Evolutionary conservation across 2,329 filamentous ascomycete species (phyloP), one percentile per base, ranked within the genome.

Genomic region (Diaporthe velutina): DNA sequence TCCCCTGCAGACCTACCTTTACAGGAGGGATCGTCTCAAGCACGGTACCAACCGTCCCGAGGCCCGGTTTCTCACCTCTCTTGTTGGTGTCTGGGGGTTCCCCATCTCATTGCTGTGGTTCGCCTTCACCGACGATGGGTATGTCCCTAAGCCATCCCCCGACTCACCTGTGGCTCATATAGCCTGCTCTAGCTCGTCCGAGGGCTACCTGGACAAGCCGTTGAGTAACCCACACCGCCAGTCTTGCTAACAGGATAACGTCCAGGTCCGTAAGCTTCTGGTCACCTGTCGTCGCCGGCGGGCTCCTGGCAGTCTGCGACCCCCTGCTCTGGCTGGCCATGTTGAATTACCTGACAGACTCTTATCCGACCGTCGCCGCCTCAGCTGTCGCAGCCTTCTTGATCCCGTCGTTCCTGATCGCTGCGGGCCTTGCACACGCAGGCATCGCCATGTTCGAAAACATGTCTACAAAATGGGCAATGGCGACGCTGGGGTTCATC

Each of bases 271-370:
- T 83, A 79, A 74, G 40, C 9, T 85, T 81, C 77, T 86, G 84
- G 84, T 84, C 82, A 3, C 84, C 84, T 13, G 79, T 86, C 54
- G 77, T 85, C 5, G 83, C 84, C 10, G 84, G 84, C 45, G 83
- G 76, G 13, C 76, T 85, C 10, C 79, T 86, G 25, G 84, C 83
- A 10, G 83, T 85, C 75, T 83, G 82, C 38, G 84, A 85, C 75
- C 84, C 84, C 12, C 75, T 86, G n/a, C 79, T 86, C 6, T 86
- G 83, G 83, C 79, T 85, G n/a, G 78, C 79, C 66, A 86, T 85
- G 84, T 77, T 86, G 58, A 86, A 84, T 70, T 86, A 86, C 76
- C 83, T 85, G 61, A 83, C 83, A 40, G 83, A 86, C 77, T 80
- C 83, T 6, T 86, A 86, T 68, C 83, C 83, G 40, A 84, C 84